phyloP scores from a whole-genome alignment of 768 basidiomycete genomes.

The Leccinellum rugosiceps region DNA sequence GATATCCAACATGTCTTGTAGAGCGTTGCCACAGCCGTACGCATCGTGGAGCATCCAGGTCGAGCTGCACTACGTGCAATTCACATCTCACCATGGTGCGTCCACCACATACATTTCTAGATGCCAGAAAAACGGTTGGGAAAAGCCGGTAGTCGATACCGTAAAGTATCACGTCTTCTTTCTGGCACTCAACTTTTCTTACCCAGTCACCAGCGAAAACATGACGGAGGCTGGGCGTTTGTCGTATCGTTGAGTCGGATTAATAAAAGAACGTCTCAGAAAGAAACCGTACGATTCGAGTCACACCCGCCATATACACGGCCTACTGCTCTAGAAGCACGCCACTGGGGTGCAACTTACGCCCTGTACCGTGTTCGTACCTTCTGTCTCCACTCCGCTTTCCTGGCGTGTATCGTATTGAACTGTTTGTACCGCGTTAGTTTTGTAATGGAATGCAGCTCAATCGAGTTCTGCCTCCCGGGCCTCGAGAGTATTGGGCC shows the following conservation, averaged over 20 bases:
- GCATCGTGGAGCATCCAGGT: neutral
- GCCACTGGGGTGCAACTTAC: constrained; percentile 88
- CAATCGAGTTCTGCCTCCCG: constrained; percentile 74
- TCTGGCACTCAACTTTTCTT: constrained; percentile 1
- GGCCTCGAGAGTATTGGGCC: constrained; percentile 87
- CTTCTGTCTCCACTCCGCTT: neutral
- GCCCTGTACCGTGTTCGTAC: constrained; percentile 80
- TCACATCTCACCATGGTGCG: neutral
- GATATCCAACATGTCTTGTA: neutral
- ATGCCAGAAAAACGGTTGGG: constrained; percentile 90
- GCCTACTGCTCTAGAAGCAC: constrained; percentile 74
- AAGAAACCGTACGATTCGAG: constrained; percentile 66
- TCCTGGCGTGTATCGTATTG: neutral
- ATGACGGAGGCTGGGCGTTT: constrained; percentile 57
- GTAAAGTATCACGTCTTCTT: constrained; percentile 36
- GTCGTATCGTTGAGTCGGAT: constrained; percentile 60
- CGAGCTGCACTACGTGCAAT: neutral
- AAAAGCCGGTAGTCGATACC: constrained; percentile 75
- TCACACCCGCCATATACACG: constrained; percentile 69
- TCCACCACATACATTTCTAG: constrained; percentile 34
- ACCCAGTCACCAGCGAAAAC: constrained; percentile 40
- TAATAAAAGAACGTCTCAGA: constrained; percentile 68
- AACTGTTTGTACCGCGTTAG: constrained; percentile 38
- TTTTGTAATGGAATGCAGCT: constrained; percentile 75
- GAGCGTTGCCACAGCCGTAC: neutral